phyloP scores from a whole-genome alignment of 1,284 basidiomycete species.

The Caloboletus inedulis region DNA sequence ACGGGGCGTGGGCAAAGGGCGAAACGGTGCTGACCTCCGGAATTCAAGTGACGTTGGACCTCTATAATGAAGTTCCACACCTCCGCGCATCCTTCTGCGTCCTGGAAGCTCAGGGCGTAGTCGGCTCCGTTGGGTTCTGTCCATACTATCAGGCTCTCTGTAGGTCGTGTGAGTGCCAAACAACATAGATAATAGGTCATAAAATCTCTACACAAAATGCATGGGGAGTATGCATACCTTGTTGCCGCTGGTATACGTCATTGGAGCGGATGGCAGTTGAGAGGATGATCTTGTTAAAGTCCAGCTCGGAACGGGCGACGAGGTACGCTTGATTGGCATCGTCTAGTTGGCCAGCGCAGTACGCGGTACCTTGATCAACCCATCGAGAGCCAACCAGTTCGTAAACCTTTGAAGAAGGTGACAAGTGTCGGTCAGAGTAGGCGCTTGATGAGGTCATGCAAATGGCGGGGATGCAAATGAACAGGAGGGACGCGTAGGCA shows the following conservation, averaged over 20 bases:
- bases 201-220: not conserved
- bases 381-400: slow-evolving; percentile 85
- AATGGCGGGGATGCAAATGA: slow-evolving; percentile 24
- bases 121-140: slow-evolving; percentile 94
- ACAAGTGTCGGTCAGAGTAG: slow-evolving; percentile 30
- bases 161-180: slow-evolving; percentile 15
- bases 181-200: slow-evolving; percentile 2
- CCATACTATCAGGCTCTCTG: slow-evolving; percentile 98
- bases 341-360: slow-evolving; percentile 86
- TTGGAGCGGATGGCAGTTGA: slow-evolving; percentile 73
- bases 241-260: slow-evolving; percentile 90
- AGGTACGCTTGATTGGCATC: slow-evolving; percentile 76
- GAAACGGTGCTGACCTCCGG: slow-evolving; percentile 45
- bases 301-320: slow-evolving; percentile 78
- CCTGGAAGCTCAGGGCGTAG: slow-evolving; percentile 96
- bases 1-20: slow-evolving; percentile 13
- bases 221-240: slow-evolving; percentile 55
- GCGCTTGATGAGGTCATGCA: slow-evolving; percentile 35
- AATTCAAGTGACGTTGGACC: slow-evolving; percentile 83
- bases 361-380: slow-evolving; percentile 93
- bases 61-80: slow-evolving; percentile 97
- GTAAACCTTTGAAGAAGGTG: slow-evolving; percentile 67
- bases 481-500: slow-evolving; percentile 15
- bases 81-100: slow-evolving; percentile 92
- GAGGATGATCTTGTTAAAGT: slow-evolving; percentile 67